Base-by-base conservation (phyloP, 306 rosid genomes). In the Trifolium subterraneum region DNA sequence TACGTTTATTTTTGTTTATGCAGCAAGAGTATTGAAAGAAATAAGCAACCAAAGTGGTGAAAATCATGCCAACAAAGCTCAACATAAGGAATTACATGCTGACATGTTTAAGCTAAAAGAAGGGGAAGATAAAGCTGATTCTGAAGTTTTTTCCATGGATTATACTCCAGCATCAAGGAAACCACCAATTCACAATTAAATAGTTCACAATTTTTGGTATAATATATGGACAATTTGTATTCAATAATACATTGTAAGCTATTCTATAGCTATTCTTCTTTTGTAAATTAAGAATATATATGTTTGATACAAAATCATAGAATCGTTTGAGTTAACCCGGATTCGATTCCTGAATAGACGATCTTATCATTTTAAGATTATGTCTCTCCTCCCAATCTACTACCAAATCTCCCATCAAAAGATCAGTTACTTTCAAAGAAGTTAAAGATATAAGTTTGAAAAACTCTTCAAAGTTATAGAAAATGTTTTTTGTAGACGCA, bases 101-200 rank as follows among this genome's bases (percentile, higher is more conserved):
- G 77, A 75, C 29, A 8, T 22, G 70, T 78, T 80, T 38, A 73
- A 64, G 58, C 73, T 83, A 13, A 81, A 82, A 73, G 88, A 80
- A 61, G 83, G 83, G 6, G 83, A 72, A 14, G 72, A 44, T 31
- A 64, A 80, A 51, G 29, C 63, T 59, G 84, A 71, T 2, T 77
- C 74, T 67, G 84, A 84, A 65, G 97, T 85, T 41, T 85, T 88
- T 61, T 73, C 90, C 6, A 82, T 82, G 89, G 98, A 93, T 77
- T 93, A 91, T 70, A 85, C 90, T 81, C 96, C 96, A 8, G 92
- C 96, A 4, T 79, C 86, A 38, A 93, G 73, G 85, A 93, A 93
- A 85, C 97, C 97, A 66, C 98, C 98, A 4, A 93, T 93, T 64
- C 98, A 93, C 60, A 93, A 93, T 85, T 91, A 63, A 84, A 4